These are phyloP conservation scores for Zoysia matrella DNA, from an alignment of 202 grass and related monocot genomes.

Conservation along the genomic window DNA sequence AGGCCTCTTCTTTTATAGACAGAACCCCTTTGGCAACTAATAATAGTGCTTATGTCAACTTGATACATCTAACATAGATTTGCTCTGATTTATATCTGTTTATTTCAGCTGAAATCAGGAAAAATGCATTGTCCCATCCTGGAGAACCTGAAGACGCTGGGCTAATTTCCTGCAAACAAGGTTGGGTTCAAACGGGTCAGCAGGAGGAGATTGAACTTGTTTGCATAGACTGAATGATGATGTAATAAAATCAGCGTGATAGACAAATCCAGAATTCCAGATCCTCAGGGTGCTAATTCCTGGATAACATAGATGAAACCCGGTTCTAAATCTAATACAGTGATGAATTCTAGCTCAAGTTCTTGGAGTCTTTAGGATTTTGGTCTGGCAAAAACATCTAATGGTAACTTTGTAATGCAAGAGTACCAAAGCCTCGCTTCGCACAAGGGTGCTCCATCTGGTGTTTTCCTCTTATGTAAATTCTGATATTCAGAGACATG, in stretches of 20 bases:
- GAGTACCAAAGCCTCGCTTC: background rate
- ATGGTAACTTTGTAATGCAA: background rate
- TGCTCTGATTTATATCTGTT: background rate
- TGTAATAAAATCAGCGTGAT: background rate
- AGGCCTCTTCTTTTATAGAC: background rate
- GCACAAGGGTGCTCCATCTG: background rate
- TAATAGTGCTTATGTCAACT: too few species aligned
- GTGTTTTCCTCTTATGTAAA: background rate
- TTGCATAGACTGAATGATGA: constrained; percentile 23
- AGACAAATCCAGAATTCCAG: background rate
- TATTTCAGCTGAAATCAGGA: constrained; percentile 10
- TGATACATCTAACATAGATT: background rate
- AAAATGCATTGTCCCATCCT: constrained; percentile 7
- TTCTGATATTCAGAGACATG: background rate
- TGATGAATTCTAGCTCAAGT: background rate
- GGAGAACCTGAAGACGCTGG: constrained; percentile 16
- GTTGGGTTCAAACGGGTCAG: constrained; percentile 32
- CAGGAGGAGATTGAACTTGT: constrained; percentile 21
- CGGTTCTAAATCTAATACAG: background rate
- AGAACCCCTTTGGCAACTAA: background rate
- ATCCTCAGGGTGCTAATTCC: background rate
- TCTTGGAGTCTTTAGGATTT: background rate
- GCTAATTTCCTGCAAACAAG: constrained; percentile 14
- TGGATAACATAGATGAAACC: background rate
- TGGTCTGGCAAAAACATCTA: background rate